phyloP scores from a whole-genome alignment of 108 stramenopile genomes.

The Cyclostephanos tholiformis region DNA sequence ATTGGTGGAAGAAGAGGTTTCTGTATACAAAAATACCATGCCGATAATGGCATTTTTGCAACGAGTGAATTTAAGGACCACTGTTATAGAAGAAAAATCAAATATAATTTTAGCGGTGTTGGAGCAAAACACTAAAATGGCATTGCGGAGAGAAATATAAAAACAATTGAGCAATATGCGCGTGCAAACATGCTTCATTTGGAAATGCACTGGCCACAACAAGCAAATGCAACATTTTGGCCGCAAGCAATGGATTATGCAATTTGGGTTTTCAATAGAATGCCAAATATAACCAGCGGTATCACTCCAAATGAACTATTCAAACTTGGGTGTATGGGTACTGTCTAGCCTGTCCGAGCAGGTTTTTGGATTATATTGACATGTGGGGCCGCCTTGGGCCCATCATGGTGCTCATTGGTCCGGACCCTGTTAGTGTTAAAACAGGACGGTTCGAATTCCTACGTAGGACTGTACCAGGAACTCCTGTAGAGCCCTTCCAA shows the following conservation, averaged over 20 bases:
- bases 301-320: conserved; percentile 27
- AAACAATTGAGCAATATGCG: conserved; percentile 40
- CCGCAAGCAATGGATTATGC: conserved; percentile 57
- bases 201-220: conserved; percentile 35
- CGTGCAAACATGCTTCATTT: conserved; percentile 51
- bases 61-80: neutral
- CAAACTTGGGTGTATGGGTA: no score
- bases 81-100: conserved; percentile 7
- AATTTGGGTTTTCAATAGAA: conserved; percentile 32
- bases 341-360: no score
- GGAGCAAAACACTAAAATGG: conserved; percentile 68
- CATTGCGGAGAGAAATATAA: conserved; percentile 48
- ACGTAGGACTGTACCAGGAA: no score
- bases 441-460: no score
- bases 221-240: conserved; percentile 35
- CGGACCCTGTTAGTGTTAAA: no score
- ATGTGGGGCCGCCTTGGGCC: no score
- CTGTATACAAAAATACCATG: neutral
- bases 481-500: no score
- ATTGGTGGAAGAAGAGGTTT: neutral
- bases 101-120: conserved; percentile 37
- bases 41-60: conserved; percentile 18
- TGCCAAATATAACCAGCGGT: conserved; percentile 19
- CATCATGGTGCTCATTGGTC: no score
- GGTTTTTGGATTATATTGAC: no score